These are phyloP conservation scores for Yamadazyma diospyri DNA, from an alignment of 1,139 yeast genomes.

Conservation along the genomic window DNA sequence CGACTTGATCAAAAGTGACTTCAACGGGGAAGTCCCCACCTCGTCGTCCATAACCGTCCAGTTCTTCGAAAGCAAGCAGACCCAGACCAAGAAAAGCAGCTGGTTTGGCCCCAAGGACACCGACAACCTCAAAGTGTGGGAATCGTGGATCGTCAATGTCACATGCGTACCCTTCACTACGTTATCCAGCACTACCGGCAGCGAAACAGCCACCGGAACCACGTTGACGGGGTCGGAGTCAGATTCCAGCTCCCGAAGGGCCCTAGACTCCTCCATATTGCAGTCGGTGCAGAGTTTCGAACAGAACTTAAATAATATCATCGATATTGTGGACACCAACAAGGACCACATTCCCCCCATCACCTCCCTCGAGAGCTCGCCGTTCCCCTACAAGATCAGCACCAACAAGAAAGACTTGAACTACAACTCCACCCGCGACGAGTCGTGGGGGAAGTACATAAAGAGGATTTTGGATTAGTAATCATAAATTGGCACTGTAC, in stretches of 20 bases:
- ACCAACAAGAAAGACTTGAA: conserved; percentile 19
- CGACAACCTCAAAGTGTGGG: conserved; percentile 33
- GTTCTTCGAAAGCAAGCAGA: conserved; percentile 25
- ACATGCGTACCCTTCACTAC: conserved; percentile 28
- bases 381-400: conserved; percentile 56
- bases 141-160: conserved; percentile 38
- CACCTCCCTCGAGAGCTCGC: conserved; percentile 59
- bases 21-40: conserved; percentile 11
- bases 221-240: not conserved
- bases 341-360: conserved; percentile 74
- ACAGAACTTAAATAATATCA: conserved; percentile 41
- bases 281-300: conserved; percentile 38
- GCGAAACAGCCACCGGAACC: not conserved
- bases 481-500: conserved; percentile 25
- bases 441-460: conserved; percentile 49
- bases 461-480: conserved; percentile 40
- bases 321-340: conserved; percentile 49
- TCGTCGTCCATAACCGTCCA: conserved; percentile 25
- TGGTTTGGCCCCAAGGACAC: conserved; percentile 39
- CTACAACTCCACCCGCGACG: conserved; percentile 19
- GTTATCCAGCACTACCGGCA: conserved; percentile 3
- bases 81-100: conserved; percentile 32
- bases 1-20: conserved; percentile 29
- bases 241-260: conserved; percentile 1
- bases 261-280: conserved; percentile 14